phyloP scores from a whole-genome alignment of 2,329 filamentous ascomycete species.

The Pyrenophora seminiperda region DNA sequence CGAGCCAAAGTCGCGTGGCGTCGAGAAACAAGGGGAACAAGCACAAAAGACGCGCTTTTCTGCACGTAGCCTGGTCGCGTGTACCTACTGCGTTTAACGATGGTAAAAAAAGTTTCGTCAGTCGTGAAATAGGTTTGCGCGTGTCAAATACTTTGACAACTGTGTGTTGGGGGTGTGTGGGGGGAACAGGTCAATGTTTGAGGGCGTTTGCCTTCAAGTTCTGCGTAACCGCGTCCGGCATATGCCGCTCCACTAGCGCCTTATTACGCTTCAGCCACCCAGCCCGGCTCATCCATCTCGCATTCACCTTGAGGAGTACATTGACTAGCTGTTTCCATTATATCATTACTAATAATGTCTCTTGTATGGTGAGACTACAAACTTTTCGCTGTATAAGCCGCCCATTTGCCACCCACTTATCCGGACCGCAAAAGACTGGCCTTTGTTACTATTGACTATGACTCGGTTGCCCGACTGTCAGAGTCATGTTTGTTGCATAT shows the following conservation, averaged over 20 bases:
- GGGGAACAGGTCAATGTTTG: constrained; percentile 14
- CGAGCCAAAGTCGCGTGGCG: constrained; percentile 18
- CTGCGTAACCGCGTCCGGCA: constrained; percentile 20
- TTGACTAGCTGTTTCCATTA: too few relatives aligned
- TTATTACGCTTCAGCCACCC: neutral
- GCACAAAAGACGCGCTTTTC: constrained; percentile 30
- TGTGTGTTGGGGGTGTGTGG: constrained; percentile 13
- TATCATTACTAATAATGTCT: too few relatives aligned
- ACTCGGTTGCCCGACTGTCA: too few relatives aligned
- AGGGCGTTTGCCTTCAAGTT: constrained; percentile 17
- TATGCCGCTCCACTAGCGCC: constrained; percentile 16
- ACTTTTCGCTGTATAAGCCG: too few relatives aligned
- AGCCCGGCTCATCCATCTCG: too few relatives aligned
- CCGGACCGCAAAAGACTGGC: too few relatives aligned
- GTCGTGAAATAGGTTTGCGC: constrained; percentile 20
- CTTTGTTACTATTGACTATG: too few relatives aligned
- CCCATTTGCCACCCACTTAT: too few relatives aligned
- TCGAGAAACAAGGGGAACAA: constrained; percentile 30
- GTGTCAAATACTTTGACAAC: constrained; percentile 1
- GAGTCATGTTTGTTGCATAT: too few relatives aligned
- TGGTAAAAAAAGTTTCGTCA: constrained; percentile 17
- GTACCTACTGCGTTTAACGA: constrained; percentile 7
- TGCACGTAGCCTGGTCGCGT: constrained; percentile 22
- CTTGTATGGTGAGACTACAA: too few relatives aligned
- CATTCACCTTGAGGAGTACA: too few relatives aligned